Base-by-base conservation (phyloP, 1,284 basidiomycete genomes). In the Ceratobasidium sp. region DNA sequence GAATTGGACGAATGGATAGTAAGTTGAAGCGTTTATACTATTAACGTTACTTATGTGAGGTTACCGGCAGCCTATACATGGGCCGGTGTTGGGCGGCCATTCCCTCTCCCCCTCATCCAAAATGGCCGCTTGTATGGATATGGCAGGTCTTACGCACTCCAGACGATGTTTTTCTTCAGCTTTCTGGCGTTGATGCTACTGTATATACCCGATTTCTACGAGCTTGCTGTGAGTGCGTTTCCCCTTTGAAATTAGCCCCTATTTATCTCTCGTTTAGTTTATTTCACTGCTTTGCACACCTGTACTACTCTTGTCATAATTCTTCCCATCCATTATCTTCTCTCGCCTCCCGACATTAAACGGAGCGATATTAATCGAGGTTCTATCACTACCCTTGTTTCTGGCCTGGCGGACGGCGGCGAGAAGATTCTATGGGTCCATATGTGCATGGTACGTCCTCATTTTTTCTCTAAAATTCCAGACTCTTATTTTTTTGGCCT, bases 381-480 rank as follows among this genome's bases (percentile, higher is more conserved):
- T 1, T 94, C 92, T 0, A 90, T 96, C 73, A 89, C 93, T 1
- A 93, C 91, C 5, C 85, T 96, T 18, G 91, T 93, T 35, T 81
- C 82, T 21, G 90, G 89, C 0, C 74, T 78, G 0, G 86, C 86
- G 9, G 55, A 44, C 30, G 55, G 46, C 49, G 93, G 92, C 0
- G 80, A 84, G 16, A 87, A 86, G 44, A 84, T 94, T 41, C 85
- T 97, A 11, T 95, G 92, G 91, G 90, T 96, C 21, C 95, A 96
- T 78, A 86, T 94, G 21, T 85, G 90, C 59, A 82, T 94, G 55
- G 83, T 59, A 35, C 7, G 67, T 18, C 14, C 30, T 35, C 21
- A 2, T 26, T n/a, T 50, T 16, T 21, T 38, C 5, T 35, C n/a
- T 38, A 41, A 30, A 23, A 7, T 23, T 21, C 21, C 21, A 32